Evolutionary conservation across 257 asterid species (phyloP).

Genomic region (Capsicum pubescens): DNA sequence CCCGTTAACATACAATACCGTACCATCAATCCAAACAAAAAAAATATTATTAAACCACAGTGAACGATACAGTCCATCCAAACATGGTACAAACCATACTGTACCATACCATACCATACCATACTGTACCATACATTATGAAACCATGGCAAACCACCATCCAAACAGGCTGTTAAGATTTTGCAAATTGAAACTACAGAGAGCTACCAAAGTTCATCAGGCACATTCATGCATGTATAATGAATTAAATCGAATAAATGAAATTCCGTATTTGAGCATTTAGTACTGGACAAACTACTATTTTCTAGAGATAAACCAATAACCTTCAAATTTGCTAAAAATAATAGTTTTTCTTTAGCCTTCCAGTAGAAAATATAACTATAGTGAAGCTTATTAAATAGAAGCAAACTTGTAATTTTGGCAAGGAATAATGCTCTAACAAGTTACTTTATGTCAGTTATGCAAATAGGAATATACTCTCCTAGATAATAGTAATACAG

Average conservation of each 20-base stretch:
- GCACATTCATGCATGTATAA: neutral
- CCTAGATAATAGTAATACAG: neutral
- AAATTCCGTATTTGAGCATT: slow-evolving; percentile 8
- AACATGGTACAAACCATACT: too few species aligned
- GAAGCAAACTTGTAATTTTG: neutral
- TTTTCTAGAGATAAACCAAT: slow-evolving; percentile 7
- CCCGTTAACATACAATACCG: too few species aligned
- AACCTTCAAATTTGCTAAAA: neutral
- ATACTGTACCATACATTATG: too few species aligned
- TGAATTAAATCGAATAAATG: neutral
- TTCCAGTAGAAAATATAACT: neutral
- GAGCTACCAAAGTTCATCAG: neutral
- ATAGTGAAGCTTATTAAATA: slow-evolving; percentile 13
- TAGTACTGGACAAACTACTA: slow-evolving; percentile 1
- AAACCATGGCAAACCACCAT: too few species aligned
- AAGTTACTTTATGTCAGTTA: neutral
- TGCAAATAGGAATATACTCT: neutral
- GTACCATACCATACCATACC: too few species aligned
- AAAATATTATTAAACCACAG: too few species aligned
- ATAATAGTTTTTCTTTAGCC: neutral
- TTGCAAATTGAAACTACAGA: neutral
- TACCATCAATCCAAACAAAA: too few species aligned
- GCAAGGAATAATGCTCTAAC: neutral
- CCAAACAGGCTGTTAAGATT: too few species aligned
- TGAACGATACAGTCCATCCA: too few species aligned